Base-by-base conservation (phyloP, 345 rosid species). In the Camelina hispida region DNA sequence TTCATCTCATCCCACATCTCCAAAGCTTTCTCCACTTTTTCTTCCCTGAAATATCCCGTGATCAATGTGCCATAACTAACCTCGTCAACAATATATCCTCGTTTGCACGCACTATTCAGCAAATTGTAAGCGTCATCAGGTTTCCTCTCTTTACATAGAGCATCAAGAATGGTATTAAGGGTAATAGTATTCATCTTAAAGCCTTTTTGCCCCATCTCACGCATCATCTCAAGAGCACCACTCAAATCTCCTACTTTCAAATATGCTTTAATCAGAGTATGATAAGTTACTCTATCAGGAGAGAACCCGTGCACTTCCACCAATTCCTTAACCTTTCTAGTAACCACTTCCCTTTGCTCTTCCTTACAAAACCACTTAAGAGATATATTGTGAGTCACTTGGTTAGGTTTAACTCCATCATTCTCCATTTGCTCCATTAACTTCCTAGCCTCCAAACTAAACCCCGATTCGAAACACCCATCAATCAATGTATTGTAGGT, bases 1-100 rank as follows among this genome's bases (percentile, higher is more conserved):
- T 83, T 91, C 95, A 94, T 91, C 81, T 91, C 96, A 32, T 82
- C 84, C 98, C 98, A 91, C 61, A 87, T 85, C 64, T 79, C 78
- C 67, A 88, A 70, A 51, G 91, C 96, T 48, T 52, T 77, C 55
- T 74, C 87, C 6, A 57, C 63, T 59, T 79, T 82, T 60, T 79
- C 86, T 79, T 79, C 83, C 80, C 81, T 89, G 48, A 87, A 90
- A 74, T 80, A 88, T 52, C 97, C 96, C 0, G 48, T 75, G 48
- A 94, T 87, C 74, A 94, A 47, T 53, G 95, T 94, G 17, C 91
- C 93, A 72, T 90, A 90, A 64, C 91, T 91, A 57, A 87, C 86
- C 84, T 85, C 96, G 76, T 91, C 91, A 50, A 88, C 81, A 63
- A 82, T 81, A 82, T 88, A 94, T 17, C 97, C 97, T 15, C 86